Conservation (phyloP, 2,329 filamentous ascomycete species). For the Fusarium pseudoanthophilum region DNA sequence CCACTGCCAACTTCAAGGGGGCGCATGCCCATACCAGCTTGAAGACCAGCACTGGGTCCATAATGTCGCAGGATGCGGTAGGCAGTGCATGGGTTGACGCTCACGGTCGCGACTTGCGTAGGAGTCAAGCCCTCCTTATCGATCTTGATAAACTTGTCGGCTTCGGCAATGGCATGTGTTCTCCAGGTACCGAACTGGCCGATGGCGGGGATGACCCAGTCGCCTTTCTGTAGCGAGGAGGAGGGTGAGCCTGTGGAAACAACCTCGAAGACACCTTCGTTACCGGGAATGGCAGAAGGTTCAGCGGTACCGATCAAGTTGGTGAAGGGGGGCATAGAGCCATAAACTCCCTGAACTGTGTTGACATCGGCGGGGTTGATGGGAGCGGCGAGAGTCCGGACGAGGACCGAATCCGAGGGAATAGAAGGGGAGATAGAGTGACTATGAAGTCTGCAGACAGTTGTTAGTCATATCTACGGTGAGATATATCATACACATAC, state of each 20-base stretch:
- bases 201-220: slow-evolving; percentile 91
- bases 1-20: slow-evolving; percentile 62
- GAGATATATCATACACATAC: slow-evolving; percentile 52
- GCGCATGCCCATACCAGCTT: slow-evolving; percentile 58
- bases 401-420: slow-evolving; percentile 72
- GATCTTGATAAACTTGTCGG: slow-evolving; percentile 72
- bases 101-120: slow-evolving; percentile 85
- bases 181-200: slow-evolving; percentile 94
- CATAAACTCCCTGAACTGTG: slow-evolving; percentile 96
- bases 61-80: slow-evolving; percentile 94
- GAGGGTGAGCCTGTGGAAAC: slow-evolving; percentile 71
- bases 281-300: slow-evolving; percentile 83
- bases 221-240: slow-evolving; percentile 71
- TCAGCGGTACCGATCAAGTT: slow-evolving; percentile 78
- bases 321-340: slow-evolving; percentile 81
- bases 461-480: not conserved
- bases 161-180: slow-evolving; percentile 80
- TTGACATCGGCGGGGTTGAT: slow-evolving; percentile 99
- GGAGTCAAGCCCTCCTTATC: slow-evolving; percentile 77
- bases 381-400: slow-evolving; percentile 89
- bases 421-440: slow-evolving; percentile 82
- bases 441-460: slow-evolving; percentile 67
- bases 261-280: slow-evolving; percentile 96
- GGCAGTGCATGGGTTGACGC: slow-evolving; percentile 92
- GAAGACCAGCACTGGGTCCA: slow-evolving; percentile 58